Conservation (phyloP, 164 flowering plant genomes). For the Houttuynia cordata region DNA sequence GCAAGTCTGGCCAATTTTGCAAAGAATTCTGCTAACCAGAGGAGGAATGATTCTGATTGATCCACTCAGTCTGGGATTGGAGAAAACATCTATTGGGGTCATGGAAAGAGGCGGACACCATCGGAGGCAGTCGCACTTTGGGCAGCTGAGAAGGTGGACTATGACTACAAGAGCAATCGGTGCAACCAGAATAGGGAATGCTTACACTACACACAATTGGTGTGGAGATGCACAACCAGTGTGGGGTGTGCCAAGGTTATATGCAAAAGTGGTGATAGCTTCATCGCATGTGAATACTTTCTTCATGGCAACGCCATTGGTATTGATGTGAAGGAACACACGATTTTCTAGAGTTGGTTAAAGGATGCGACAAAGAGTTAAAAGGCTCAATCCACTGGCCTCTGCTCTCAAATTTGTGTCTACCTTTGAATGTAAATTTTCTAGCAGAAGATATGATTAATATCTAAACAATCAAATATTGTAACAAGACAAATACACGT, state of each 20-base stretch:
- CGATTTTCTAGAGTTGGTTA: too few species aligned
- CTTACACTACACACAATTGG: conserved; percentile 15
- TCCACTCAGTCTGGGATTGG: conserved; percentile 14
- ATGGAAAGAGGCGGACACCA: conserved; percentile 6
- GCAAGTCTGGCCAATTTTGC: conserved; percentile 8
- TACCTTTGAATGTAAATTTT: too few species aligned
- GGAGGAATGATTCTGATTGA: conserved; percentile 8
- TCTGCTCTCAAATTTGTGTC: too few species aligned
- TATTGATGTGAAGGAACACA: too few species aligned
- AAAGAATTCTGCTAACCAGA: conserved; percentile 8
- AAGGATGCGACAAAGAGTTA: too few species aligned
- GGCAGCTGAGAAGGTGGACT: conserved; percentile 10
- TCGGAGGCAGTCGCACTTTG: conserved; percentile 10
- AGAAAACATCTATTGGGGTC: conserved; percentile 18
- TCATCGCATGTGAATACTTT: conserved; percentile 11
- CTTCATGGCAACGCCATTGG: conserved; percentile 14
- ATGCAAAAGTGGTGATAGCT: conserved; percentile 7
- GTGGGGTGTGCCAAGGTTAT: conserved; percentile 14
- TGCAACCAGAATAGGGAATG: conserved; percentile 7
- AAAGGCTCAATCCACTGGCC: too few species aligned
- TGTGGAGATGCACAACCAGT: conserved; percentile 6
- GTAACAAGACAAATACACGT: too few species aligned
- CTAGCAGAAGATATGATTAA: too few species aligned
- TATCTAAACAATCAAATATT: too few species aligned
- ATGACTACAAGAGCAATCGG: conserved; percentile 6